These are phyloP conservation scores for Hyphopichia khmerensis DNA, from an alignment of 1,139 yeast species.

Conservation along the genomic window DNA sequence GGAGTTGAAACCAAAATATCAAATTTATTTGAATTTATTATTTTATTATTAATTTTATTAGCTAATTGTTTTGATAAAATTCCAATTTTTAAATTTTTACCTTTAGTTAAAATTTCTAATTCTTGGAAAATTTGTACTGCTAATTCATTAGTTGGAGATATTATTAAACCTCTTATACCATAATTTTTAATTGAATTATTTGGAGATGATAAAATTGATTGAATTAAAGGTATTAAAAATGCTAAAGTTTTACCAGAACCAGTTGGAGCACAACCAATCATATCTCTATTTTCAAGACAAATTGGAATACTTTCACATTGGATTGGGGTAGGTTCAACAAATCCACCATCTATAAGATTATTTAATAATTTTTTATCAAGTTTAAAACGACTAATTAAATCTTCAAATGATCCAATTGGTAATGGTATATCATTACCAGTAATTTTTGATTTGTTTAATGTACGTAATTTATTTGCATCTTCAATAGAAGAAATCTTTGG, in stretches of 20 bases:
- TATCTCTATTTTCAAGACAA: constrained; percentile 61
- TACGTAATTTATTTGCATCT: constrained; percentile 60
- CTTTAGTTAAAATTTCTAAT: constrained; percentile 54
- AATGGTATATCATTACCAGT: constrained; percentile 78
- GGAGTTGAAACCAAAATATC: constrained; percentile 90
- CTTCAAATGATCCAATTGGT: constrained; percentile 88
- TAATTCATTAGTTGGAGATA: constrained; percentile 45
- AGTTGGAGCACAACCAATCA: constrained; percentile 90
- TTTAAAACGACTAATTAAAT: constrained; percentile 65
- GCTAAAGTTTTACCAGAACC: constrained; percentile 95
- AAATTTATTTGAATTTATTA: constrained; percentile 59
- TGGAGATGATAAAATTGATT: constrained; percentile 36
- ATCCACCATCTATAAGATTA: constrained; percentile 68
- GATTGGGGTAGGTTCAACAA: constrained; percentile 85
- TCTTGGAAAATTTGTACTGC: constrained; percentile 83
- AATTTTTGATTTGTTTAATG: constrained; percentile 58
- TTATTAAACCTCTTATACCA: constrained; percentile 56
- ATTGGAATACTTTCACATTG: constrained; percentile 86
- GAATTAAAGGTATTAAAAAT: constrained; percentile 81
- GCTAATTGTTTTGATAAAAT: constrained; percentile 76
- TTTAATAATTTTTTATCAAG: constrained; percentile 61
- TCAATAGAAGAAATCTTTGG: constrained; percentile 50
- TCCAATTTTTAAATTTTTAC: constrained; percentile 60
- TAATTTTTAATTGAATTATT: constrained; percentile 23
- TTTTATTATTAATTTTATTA: constrained; percentile 60